Base-by-base conservation (phyloP, 2,329 filamentous ascomycete genomes). In the Allantophomopsis cytisporea region DNA sequence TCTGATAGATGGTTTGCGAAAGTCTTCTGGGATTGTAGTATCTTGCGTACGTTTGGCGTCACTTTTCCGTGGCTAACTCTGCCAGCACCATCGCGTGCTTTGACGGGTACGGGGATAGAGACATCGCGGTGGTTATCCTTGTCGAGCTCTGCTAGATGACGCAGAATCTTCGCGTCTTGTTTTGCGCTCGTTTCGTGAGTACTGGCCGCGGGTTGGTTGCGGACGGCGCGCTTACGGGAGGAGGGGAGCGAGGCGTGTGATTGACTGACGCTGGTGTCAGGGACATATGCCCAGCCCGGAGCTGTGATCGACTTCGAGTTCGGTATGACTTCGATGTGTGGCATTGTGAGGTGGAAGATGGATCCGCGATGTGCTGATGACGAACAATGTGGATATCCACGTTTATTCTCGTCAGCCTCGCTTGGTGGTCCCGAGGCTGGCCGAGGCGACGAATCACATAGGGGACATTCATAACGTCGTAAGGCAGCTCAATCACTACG, bases 211-310 rank as follows among this genome's bases (percentile, higher is more conserved):
- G 65, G 65, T 43, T 69, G 59, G 38, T 60, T 51, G 45, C 82
- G 71, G 15, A 74, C 72, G 21, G 75, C 78, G 52, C 86, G 81
- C 61, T 93, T 94, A 45, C 82, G 72, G 66, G 70, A 73, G 47
- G 64, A 60, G 42, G 63, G 68, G 23, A 28, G 23, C 23, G 23
- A 28, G 44, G 59, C 61, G 46, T 65, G 60, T 51, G 50, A 67
- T 39, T 66, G 56, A 38, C 64, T 57, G 48, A 71, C 69, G 58
- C 71, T 55, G 13, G 73, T 78, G 54, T 94, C 85, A 21, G 87
- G 79, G 1, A 95, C 84, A 57, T 94, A 94, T 11, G 86, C 86
- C 82, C 87, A 96, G 53, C 89, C 89, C 1, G 89, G 87, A 1
- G 85, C 83, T 35, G 72, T 66, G 35, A 75, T 73, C 13, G 76